These are phyloP conservation scores for Epichloe coenophiala DNA, from an alignment of 2,329 filamentous ascomycete genomes.

Conservation along the genomic window DNA sequence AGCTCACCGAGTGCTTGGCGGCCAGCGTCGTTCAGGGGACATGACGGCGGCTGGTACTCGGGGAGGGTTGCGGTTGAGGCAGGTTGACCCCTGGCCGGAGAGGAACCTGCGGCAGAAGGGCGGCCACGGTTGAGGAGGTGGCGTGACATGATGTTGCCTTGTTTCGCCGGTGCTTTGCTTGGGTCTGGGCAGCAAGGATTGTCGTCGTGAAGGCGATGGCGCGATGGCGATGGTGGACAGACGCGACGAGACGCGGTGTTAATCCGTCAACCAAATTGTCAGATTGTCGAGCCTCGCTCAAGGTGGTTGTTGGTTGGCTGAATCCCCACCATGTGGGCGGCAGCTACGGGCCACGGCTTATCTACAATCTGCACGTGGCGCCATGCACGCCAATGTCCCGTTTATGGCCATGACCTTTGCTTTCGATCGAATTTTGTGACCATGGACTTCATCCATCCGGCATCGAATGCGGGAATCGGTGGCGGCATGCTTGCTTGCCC, in stretches of 20 bases:
- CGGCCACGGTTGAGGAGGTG: conserved; percentile 17
- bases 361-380: background rate
- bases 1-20: conserved; percentile 29
- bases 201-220: background rate
- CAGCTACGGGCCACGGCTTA: background rate
- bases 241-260: background rate
- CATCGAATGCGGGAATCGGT: too few relatives aligned
- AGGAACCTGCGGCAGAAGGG: conserved; percentile 6
- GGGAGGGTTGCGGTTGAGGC: conserved; percentile 24
- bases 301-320: background rate
- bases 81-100: background rate
- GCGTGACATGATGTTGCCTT: conserved; percentile 18
- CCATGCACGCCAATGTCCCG: background rate
- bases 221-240: background rate
- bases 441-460: background rate
- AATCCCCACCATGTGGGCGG: background rate
- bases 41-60: conserved; percentile 34
- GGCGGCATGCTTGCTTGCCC: too few relatives aligned
- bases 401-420: background rate
- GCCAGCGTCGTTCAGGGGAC: conserved; percentile 27
- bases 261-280: background rate
- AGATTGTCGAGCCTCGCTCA: background rate
- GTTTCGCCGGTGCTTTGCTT: background rate
- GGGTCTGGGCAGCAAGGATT: background rate
- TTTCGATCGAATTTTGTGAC: background rate